phyloP scores from a whole-genome alignment of 1,139 yeast species.

The Saccharomyces hybrid region DNA sequence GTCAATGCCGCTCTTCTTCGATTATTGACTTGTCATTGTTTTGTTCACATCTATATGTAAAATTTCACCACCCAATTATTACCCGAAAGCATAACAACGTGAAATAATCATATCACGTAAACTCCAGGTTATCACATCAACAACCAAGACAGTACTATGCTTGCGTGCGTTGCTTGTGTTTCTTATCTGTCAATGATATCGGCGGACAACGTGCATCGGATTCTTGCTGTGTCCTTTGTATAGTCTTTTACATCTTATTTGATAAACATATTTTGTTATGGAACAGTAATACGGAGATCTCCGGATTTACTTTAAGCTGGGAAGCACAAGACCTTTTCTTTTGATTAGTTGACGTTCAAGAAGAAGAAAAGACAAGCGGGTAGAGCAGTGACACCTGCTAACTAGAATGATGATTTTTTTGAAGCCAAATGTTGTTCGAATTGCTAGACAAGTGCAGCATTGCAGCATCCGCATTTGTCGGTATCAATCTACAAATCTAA shows the following conservation, averaged over 20 bases:
- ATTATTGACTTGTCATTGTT: background rate
- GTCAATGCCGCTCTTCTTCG: background rate
- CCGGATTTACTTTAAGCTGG: background rate
- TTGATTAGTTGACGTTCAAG: background rate
- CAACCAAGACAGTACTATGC: background rate
- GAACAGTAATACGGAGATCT: background rate
- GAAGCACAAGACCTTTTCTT: background rate
- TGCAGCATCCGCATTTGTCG: background rate
- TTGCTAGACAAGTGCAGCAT: background rate
- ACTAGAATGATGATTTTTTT: background rate
- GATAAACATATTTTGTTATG: background rate
- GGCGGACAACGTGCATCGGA: background rate
- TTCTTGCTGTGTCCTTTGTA: background rate
- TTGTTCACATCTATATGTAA: constrained; percentile 1
- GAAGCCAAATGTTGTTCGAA: constrained; percentile 1
- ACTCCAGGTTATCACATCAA: background rate
- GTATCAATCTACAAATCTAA: background rate
- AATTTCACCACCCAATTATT: constrained; percentile 9
- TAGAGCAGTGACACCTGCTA: background rate
- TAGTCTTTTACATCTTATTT: background rate
- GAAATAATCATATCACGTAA: background rate
- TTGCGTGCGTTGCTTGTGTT: background rate
- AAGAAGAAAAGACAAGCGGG: background rate
- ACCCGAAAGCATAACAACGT: constrained; percentile 7
- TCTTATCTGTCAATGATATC: background rate